A percentile compares a stretch with the other conserved stretches of the same genome.
These are phyloP conservation scores for Alternaria arborescens DNA, from an alignment of 2,329 filamentous ascomycete genomes.

Conservation along the genomic window DNA sequence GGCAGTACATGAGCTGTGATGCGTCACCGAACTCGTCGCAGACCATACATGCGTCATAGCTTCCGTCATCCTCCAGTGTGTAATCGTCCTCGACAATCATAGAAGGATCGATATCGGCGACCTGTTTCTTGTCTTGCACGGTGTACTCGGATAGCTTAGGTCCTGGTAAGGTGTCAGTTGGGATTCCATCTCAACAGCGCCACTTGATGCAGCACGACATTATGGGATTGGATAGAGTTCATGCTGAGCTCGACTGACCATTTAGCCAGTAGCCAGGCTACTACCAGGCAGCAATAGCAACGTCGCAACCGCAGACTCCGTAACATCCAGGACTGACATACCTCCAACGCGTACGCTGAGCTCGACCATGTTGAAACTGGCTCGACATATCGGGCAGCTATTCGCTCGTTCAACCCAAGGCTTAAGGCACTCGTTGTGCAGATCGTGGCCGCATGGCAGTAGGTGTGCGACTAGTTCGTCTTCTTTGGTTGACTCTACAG, in stretches of 20 bases:
- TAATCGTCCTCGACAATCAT: constrained; percentile 78
- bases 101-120: constrained; percentile 85
- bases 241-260: constrained; percentile 42
- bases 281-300: constrained; percentile 30
- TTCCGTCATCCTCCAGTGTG: constrained; percentile 55
- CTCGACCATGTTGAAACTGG: constrained; percentile 88
- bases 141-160: constrained; percentile 66
- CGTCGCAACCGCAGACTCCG: constrained; percentile 25
- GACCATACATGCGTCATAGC: constrained; percentile 76
- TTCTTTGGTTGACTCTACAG: constrained; percentile 50
- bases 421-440: constrained; percentile 91
- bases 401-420: constrained; percentile 97
- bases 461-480: constrained; percentile 67
- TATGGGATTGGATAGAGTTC: constrained; percentile 23
- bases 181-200: constrained; percentile 7
- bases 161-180: constrained; percentile 52
- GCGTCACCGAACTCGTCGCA: constrained; percentile 84
- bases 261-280: constrained; percentile 35
- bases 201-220: constrained; percentile 10
- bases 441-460: constrained; percentile 83
- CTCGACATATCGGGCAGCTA: constrained; percentile 96
- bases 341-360: constrained; percentile 82
- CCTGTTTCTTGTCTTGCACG: constrained; percentile 86
- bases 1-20: constrained; percentile 86
- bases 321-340: constrained; percentile 54